Percentiles rank a stretch among this genome's conserved stretches.
Conservation (phyloP, 129 eudicot genomes). For the Tagetes patula region DNA sequence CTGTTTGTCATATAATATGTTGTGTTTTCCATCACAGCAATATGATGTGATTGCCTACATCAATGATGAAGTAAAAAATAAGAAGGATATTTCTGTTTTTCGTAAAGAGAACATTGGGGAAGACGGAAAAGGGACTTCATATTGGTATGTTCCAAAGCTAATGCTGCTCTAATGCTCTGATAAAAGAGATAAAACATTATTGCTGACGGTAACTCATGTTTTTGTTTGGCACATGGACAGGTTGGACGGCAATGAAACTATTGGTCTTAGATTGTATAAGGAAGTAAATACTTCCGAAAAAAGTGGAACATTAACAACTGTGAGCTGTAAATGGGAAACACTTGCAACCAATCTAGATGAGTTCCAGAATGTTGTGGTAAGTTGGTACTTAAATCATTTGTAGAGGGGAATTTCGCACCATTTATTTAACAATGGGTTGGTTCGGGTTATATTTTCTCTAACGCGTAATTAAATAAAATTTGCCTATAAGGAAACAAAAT, state of each 20-base stretch:
- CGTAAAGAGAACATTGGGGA: slow-evolving; percentile 52
- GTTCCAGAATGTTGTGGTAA: slow-evolving; percentile 67
- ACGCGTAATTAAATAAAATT: background rate
- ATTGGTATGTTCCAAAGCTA: slow-evolving; percentile 47
- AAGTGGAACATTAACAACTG: slow-evolving; percentile 23
- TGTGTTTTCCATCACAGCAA: slow-evolving; percentile 55
- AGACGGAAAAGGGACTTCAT: slow-evolving; percentile 64
- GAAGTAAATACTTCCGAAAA: slow-evolving; percentile 47
- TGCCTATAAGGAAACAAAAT: background rate
- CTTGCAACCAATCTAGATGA: slow-evolving; percentile 85
- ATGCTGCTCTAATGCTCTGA: slow-evolving; percentile 9
- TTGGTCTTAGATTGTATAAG: slow-evolving; percentile 72
- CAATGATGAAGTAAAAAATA: slow-evolving; percentile 51
- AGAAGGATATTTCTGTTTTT: slow-evolving; percentile 50
- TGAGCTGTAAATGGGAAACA: slow-evolving; percentile 64
- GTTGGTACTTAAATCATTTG: slow-evolving; percentile 30
- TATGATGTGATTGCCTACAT: slow-evolving; percentile 59
- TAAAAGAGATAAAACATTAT: background rate
- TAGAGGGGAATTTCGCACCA: background rate
- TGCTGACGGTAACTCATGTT: background rate
- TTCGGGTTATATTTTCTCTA: slow-evolving; percentile 3
- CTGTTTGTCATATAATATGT: slow-evolving; percentile 12
- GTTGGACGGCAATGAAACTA: slow-evolving; percentile 68
- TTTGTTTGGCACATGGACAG: slow-evolving; percentile 34
- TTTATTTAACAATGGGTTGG: background rate